Evolutionary conservation across 2,329 filamentous ascomycete species (phyloP).

Genomic region (Colletotrichum caudatum): DNA sequence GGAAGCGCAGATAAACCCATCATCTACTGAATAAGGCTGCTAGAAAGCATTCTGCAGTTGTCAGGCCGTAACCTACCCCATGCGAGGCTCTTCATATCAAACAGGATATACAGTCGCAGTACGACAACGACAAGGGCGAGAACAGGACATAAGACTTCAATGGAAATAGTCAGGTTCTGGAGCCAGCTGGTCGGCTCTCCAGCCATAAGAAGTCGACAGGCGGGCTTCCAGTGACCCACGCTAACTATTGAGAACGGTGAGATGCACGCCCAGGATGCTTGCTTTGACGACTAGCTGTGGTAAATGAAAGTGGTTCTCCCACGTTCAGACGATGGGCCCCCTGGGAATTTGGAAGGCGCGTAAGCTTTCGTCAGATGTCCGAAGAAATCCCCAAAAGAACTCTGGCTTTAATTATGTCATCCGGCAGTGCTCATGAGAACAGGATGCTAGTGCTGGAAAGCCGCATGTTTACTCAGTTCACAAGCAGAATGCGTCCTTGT

Average conservation of each 20-base stretch:
- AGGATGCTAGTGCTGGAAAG: neutral
- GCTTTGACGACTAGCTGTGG: too few relatives aligned
- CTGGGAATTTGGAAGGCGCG: neutral
- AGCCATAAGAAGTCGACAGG: neutral
- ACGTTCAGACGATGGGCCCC: neutral
- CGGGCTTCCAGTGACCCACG: neutral
- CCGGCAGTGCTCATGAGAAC: too few relatives aligned
- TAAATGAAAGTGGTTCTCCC: neutral
- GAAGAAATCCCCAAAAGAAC: neutral
- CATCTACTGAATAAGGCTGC: neutral
- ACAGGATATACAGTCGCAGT: neutral
- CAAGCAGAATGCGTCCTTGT: too few relatives aligned
- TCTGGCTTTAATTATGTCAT: neutral
- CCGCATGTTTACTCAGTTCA: too few relatives aligned
- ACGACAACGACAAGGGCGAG: neutral
- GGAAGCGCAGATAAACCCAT: neutral
- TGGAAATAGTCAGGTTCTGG: neutral
- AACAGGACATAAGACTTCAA: neutral
- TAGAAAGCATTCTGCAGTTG: neutral
- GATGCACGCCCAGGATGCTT: neutral
- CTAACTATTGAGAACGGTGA: neutral
- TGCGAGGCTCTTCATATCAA: neutral
- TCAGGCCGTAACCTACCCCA: neutral
- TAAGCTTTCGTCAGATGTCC: neutral
- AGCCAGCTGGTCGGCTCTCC: neutral